Conservation (phyloP, 257 asterid species). For the Ophiorrhiza pumila region DNA sequence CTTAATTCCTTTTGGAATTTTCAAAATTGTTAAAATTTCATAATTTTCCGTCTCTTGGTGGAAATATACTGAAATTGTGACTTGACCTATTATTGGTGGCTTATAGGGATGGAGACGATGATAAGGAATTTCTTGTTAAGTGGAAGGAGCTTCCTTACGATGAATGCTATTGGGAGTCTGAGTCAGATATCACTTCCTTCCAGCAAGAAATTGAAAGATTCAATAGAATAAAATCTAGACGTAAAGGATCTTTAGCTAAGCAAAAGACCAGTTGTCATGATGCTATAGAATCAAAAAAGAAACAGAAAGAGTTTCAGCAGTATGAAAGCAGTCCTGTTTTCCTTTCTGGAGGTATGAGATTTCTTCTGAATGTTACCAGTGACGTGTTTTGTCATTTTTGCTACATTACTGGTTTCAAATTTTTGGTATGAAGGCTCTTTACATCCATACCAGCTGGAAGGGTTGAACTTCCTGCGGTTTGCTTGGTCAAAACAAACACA, state of each 20-base stretch:
- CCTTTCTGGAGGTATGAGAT: slow-evolving; percentile 74
- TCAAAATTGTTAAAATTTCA: not conserved
- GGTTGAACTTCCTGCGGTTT: slow-evolving; percentile 94
- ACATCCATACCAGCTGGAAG: slow-evolving; percentile 99
- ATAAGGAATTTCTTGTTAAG: slow-evolving; percentile 85
- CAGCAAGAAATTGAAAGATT: slow-evolving; percentile 73
- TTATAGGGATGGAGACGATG: slow-evolving; percentile 62
- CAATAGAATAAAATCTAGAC: slow-evolving; percentile 53
- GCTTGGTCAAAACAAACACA: slow-evolving; percentile 98
- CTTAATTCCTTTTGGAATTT: not conserved
- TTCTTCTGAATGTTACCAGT: not conserved
- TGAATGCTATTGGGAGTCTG: slow-evolving; percentile 95
- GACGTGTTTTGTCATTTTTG: not conserved
- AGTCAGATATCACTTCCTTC: slow-evolving; percentile 75
- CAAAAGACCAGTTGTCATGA: slow-evolving; percentile 53
- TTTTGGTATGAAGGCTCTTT: slow-evolving; percentile 61
- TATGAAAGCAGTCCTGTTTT: slow-evolving; percentile 85
- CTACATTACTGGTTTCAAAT: not conserved
- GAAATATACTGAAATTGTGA: not conserved
- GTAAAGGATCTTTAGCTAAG: slow-evolving; percentile 47
- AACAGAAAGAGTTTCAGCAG: slow-evolving; percentile 82
- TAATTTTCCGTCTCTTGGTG: slow-evolving; percentile 3
- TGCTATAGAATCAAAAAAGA: slow-evolving; percentile 61
- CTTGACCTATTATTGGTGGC: slow-evolving; percentile 7
- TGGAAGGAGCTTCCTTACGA: slow-evolving; percentile 98